Conservation (phyloP, 2,329 filamentous ascomycete genomes). For the Cercospora janseana region DNA sequence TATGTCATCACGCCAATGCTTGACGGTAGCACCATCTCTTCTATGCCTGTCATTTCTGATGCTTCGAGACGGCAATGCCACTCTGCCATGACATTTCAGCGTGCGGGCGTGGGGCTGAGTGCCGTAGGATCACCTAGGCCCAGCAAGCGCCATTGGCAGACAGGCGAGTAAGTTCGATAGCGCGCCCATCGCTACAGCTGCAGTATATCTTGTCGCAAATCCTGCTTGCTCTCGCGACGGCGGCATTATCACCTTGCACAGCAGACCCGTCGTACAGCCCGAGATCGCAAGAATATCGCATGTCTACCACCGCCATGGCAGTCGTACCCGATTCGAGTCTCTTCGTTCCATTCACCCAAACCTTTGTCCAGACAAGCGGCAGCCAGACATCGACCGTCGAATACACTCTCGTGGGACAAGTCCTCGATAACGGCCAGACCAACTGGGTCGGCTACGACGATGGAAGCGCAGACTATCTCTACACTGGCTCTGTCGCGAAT, state of each 20-base stretch:
- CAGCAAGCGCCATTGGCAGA: constrained; percentile 5
- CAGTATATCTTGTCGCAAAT: constrained; percentile 10
- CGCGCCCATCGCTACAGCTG: constrained; percentile 3
- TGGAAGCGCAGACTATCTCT: constrained; percentile 29
- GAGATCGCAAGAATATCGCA: constrained; percentile 1
- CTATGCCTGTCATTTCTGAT: not conserved
- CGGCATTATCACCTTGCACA: not conserved
- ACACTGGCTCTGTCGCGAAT: constrained; percentile 6
- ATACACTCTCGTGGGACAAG: constrained; percentile 36
- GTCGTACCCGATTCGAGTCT: constrained; percentile 21
- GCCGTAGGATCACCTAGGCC: constrained; percentile 8
- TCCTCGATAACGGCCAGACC: constrained; percentile 53
- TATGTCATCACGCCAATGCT: not conserved
- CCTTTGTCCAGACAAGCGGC: constrained; percentile 14
- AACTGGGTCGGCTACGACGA: constrained; percentile 38
- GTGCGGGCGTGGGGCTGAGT: not conserved
- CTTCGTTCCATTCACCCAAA: constrained; percentile 31
- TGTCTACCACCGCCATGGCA: constrained; percentile 12
- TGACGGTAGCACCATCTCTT: not conserved
- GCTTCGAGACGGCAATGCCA: not conserved
- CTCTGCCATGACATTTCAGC: not conserved
- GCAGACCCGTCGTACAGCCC: not conserved
- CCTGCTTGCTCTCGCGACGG: not conserved
- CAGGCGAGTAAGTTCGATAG: constrained; percentile 11
- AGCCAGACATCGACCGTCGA: constrained; percentile 9